Base-by-base conservation (phyloP, 305 asterid genomes). In the Fraxinus floribunda region DNA sequence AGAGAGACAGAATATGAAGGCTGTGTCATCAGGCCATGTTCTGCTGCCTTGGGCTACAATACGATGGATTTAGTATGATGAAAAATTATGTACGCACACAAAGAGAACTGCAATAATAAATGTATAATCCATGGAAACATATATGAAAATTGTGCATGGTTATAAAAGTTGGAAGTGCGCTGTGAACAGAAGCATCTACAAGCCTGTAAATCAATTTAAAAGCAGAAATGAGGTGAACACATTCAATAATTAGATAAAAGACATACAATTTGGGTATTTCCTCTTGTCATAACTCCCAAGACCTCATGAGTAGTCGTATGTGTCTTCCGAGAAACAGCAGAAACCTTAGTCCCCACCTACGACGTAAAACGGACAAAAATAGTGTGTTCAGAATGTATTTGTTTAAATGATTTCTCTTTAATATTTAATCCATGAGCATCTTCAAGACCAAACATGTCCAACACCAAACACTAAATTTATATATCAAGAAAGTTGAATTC, bases 251-350 rank as follows among this genome's bases (percentile, higher is more conserved):
- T 3, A 41, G 83, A 78, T 60, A 35, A 88, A 34, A 84, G 60
- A 88, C 98, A 75, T 91, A 96, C 99, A 80, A 94, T 87, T 91
- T 96, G 99, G 7, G 95, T 93, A 82, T 86, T 81, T 80, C 97
- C 92, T 87, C 87, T 91, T 8, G 95, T 96, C 91, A 91, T 68
- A 84, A 96, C 95, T 78, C 99, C 99, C 89, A 96, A 87, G 78
- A 94, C 97, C 88, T 96, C 98, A 74, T 93, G 93, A 15, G 94
- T 91, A 46, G 98, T 96, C n/a, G 99, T 94, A 82, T 94, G 89
- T 26, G 78, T 84, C 92, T 96, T 96, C 92, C 99, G 84, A 9
- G 98, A 96, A 84, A 96, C 99, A 77, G 97, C 99, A 38, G 98
- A 89, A 83, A 96, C 97, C 85, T 94, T 96, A 76, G 90, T 90